These are phyloP conservation scores for Rhodotorula sphaerocarpa DNA, from an alignment of 768 basidiomycete genomes.

Conservation along the genomic window DNA sequence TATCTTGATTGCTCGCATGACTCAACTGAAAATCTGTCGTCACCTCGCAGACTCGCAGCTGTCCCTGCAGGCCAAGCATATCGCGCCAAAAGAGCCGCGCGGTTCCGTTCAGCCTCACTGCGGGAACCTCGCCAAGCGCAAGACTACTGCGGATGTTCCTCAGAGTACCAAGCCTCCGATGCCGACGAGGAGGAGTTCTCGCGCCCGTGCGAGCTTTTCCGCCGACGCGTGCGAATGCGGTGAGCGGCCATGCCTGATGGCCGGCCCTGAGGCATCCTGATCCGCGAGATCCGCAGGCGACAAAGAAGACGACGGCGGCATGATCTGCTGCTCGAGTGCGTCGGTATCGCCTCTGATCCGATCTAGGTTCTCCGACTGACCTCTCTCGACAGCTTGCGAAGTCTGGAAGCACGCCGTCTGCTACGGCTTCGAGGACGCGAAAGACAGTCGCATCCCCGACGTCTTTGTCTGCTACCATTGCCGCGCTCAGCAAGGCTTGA, in stretches of 20 bases:
- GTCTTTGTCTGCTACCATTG: slow-evolving; percentile 30
- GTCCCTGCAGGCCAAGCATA: too few species aligned
- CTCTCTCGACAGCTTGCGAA: slow-evolving; percentile 10
- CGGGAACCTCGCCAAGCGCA: neutral
- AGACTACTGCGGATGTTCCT: too few species aligned
- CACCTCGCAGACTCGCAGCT: slow-evolving; percentile 12
- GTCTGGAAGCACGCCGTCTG: slow-evolving; percentile 28
- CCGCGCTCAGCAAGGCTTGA: neutral
- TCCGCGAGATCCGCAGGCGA: slow-evolving; percentile 6
- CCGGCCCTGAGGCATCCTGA: neutral
- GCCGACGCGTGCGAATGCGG: slow-evolving; percentile 24
- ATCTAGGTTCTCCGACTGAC: too few species aligned
- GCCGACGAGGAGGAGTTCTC: neutral
- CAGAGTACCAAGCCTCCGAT: neutral
- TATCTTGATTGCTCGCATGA: too few species aligned
- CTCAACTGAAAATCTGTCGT: neutral
- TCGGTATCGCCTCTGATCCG: neutral
- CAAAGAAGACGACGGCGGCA: slow-evolving; percentile 11
- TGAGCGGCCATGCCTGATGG: too few species aligned
- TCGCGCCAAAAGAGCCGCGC: too few species aligned
- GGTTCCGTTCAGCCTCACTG: neutral
- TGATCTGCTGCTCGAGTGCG: slow-evolving; percentile 23
- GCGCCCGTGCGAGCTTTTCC: neutral
- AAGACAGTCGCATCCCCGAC: slow-evolving; percentile 10
- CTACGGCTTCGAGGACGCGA: slow-evolving; percentile 13